phyloP scores from a whole-genome alignment of 305 asterid species.

The Nicotiana rustica region DNA sequence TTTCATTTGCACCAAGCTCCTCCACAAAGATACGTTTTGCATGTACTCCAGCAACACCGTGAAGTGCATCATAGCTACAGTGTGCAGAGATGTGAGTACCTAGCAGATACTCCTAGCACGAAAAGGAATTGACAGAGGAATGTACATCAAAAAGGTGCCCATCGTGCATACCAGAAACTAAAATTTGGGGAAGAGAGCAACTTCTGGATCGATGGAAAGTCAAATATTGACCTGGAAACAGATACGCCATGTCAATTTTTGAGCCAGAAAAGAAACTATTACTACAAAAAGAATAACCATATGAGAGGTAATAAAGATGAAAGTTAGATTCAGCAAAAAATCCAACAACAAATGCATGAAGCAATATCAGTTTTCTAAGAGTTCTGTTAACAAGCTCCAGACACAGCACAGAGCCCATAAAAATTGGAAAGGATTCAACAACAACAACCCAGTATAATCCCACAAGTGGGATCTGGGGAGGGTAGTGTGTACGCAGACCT shows the following conservation, averaged over 20 bases:
- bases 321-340: background rate
- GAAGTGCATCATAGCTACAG: conserved; percentile 90
- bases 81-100: conserved; percentile 36
- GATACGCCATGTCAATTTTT: conserved; percentile 32
- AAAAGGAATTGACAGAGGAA: background rate
- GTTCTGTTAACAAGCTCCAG: background rate
- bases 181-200: conserved; percentile 70
- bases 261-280: conserved; percentile 29
- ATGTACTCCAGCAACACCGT: conserved; percentile 97
- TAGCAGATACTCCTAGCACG: conserved; percentile 23
- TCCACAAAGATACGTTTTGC: conserved; percentile 93
- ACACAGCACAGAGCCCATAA: background rate
- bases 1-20: conserved; percentile 92
- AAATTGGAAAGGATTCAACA: too few relatives aligned
- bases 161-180: conserved; percentile 64
- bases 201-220: conserved; percentile 72
- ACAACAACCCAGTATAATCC: too few relatives aligned
- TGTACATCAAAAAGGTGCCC: background rate
- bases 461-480: too few relatives aligned
- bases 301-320: too few relatives aligned
- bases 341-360: conserved; percentile 27
- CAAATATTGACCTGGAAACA: conserved; percentile 73
- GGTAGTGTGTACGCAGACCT: too few relatives aligned
- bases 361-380: conserved; percentile 4
- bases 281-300: too few relatives aligned